These are phyloP conservation scores for Pyricularia sp. DNA, from an alignment of 2,329 filamentous ascomycete genomes.

Conservation along the genomic window DNA sequence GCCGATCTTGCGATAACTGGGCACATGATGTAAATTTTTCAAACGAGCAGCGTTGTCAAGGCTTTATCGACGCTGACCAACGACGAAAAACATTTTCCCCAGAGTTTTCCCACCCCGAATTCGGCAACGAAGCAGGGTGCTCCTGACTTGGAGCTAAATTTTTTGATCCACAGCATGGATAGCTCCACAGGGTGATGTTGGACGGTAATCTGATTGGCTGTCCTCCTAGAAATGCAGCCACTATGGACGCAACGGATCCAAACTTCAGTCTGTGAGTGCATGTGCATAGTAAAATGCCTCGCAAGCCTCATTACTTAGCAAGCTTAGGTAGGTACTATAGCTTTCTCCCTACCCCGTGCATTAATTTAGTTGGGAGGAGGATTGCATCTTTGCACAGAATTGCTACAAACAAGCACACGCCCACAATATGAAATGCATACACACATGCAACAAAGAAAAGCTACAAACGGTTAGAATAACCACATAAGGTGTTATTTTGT, in stretches of 20 bases:
- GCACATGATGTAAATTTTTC: not conserved
- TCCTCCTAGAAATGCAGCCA: not conserved
- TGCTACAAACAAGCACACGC: not conserved
- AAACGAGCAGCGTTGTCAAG: not conserved
- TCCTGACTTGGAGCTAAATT: not conserved
- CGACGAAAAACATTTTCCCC: not conserved
- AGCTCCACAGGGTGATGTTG: not conserved
- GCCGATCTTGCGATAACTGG: not conserved
- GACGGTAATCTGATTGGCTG: not conserved
- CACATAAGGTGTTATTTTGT: not conserved
- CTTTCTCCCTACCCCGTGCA: no score
- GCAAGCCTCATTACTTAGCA: not conserved
- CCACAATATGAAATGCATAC: not conserved
- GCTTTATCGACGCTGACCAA: not conserved
- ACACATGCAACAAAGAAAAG: not conserved
- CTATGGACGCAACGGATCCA: no score
- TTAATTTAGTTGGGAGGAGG: no score
- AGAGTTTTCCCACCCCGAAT: conserved; percentile 1
- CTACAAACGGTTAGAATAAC: not conserved
- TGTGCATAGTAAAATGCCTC: not conserved
- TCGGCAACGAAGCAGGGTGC: not conserved
- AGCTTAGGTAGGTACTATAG: no score
- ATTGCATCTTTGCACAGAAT: not conserved
- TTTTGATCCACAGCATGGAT: not conserved
- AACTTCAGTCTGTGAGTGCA: not conserved